Evolutionary conservation across 371 early-diverging fungal species (phyloP), one percentile per base, ranked within the genome.

Genomic region (Haplosporangium sp.): DNA sequence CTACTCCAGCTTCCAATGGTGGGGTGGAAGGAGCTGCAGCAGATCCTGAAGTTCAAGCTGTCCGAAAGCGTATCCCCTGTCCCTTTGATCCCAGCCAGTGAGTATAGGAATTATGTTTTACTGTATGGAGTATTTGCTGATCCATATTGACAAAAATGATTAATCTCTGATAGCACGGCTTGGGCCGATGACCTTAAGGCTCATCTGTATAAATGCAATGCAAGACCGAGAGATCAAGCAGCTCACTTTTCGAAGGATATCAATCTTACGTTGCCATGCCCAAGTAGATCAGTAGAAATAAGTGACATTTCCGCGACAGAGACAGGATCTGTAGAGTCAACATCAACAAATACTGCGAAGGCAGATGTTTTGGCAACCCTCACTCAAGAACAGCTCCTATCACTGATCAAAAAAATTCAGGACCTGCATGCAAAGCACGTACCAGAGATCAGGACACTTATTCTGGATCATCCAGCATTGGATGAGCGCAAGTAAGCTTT

Each of bases 61-160:
- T 61, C 55, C 60, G 72, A 50, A 77, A 79, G 37, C 88, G 96
- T 19, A 85, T 96, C 10, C 94, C 93, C 9, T 96, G 96, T 66
- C 95, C 96, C 8, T 93, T 89, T 63, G 95, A 95, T 73, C 88
- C 88, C 35, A 90, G 90, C 56, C 96, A 96, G 90, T 91, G 86
- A 85, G 87, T 69, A 48, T 48, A 48, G 9, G 13, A 44, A 44
- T 44, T 17, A 17, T n/a, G 13, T 48, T 17, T 48, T 48, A 4
- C 9, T 48, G 48, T 20, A 6, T 59, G 2, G 34, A 20, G 34
- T 10, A 42, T 3, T 9, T 40, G 17, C 39, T 7, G 37, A 5
- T 57, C 50, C 53, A 37, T 45, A 44, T 35, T 45, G 19, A 58
- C 13, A 52, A 9, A 2, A 10, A 3, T 38, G 1, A 60, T 59